Evolutionary conservation across 2,329 filamentous ascomycete species (phyloP).

Genomic region (Curvularia lunata): DNA sequence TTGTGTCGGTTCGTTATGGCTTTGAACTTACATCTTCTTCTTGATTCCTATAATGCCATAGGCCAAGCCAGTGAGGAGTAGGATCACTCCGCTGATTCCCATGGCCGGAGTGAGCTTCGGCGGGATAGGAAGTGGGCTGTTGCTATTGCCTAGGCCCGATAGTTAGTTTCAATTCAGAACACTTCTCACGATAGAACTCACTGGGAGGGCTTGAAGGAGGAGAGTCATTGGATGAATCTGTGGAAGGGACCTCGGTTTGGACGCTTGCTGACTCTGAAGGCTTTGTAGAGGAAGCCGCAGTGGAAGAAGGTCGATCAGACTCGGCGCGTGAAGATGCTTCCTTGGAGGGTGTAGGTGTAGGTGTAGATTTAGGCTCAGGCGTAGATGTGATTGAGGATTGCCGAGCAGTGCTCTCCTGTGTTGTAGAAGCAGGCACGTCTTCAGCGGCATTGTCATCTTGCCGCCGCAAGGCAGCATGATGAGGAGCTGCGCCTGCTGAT

Average conservation of each 20-base stretch:
- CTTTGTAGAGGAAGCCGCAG: conserved; percentile 18
- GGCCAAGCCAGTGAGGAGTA: conserved; percentile 73
- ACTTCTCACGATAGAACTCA: conserved; percentile 9
- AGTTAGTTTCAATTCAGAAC: conserved; percentile 2
- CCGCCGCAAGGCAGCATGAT: conserved; percentile 30
- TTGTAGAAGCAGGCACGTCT: conserved; percentile 19
- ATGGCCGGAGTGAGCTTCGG: conserved; percentile 81
- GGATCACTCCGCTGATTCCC: conserved; percentile 76
- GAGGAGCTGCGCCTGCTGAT: conserved; percentile 29
- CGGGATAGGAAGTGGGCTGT: conserved; percentile 66
- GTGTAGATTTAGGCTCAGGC: conserved; percentile 19
- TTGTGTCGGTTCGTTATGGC: not conserved
- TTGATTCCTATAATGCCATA: conserved; percentile 83
- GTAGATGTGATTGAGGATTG: conserved; percentile 19
- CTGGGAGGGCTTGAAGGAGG: conserved; percentile 28
- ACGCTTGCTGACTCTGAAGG: conserved; percentile 23
- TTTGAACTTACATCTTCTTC: conserved; percentile 63
- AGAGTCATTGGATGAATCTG: conserved; percentile 25
- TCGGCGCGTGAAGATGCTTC: conserved; percentile 20
- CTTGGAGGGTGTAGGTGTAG: conserved; percentile 22
- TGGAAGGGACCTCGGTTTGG: conserved; percentile 24
- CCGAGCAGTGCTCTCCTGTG: conserved; percentile 18
- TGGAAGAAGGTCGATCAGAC: conserved; percentile 22
- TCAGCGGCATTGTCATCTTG: conserved; percentile 37
- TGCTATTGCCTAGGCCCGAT: conserved; percentile 13